Conservation (phyloP, 805 yeast species). For the Candida bentonensis region DNA sequence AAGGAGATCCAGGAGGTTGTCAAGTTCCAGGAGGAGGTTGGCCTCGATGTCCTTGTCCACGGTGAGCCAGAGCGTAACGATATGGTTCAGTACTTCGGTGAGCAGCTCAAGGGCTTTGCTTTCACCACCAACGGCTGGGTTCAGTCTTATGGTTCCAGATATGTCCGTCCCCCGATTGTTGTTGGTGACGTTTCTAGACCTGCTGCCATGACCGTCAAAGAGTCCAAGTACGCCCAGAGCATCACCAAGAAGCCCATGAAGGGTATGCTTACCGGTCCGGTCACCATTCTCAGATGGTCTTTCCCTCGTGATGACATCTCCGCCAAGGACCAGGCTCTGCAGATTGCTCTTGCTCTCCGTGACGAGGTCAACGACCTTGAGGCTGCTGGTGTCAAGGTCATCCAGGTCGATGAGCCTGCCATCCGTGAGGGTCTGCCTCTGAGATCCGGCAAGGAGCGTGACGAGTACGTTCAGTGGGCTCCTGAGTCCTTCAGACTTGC, state of each 20-base stretch:
- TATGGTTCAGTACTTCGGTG: slow-evolving; percentile 99
- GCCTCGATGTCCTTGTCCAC: slow-evolving; percentile 95
- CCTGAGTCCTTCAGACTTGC: slow-evolving; percentile 99
- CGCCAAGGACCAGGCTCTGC: slow-evolving; percentile 86
- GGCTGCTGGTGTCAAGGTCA: slow-evolving; percentile 94
- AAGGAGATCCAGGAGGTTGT: slow-evolving; percentile 91
- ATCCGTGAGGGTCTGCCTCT: slow-evolving; percentile 99
- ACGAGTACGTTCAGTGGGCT: slow-evolving; percentile 95
- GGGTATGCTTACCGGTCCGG: slow-evolving; percentile 99
- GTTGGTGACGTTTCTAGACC: slow-evolving; percentile 99
- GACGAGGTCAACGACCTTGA: slow-evolving; percentile 98
- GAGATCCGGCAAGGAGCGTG: slow-evolving; percentile 94
- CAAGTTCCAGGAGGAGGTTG: slow-evolving; percentile 98
- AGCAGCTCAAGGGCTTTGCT: slow-evolving; percentile 94
- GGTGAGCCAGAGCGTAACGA: slow-evolving; percentile 99
- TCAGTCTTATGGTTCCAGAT: slow-evolving; percentile 99
- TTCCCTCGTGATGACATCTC: slow-evolving; percentile 99
- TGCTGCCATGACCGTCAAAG: slow-evolving; percentile 95
- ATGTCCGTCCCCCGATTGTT: slow-evolving; percentile 98
- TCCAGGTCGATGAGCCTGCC: slow-evolving; percentile 99
- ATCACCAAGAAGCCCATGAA: slow-evolving; percentile 91
- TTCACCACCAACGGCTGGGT: slow-evolving; percentile 99
- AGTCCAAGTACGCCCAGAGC: slow-evolving; percentile 97
- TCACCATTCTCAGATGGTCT: slow-evolving; percentile 99
- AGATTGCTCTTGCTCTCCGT: slow-evolving; percentile 93